Evolutionary conservation across 148 eudicot species (phyloP), one percentile per base, ranked within the genome.

Genomic region (Chenopodium formosanum): DNA sequence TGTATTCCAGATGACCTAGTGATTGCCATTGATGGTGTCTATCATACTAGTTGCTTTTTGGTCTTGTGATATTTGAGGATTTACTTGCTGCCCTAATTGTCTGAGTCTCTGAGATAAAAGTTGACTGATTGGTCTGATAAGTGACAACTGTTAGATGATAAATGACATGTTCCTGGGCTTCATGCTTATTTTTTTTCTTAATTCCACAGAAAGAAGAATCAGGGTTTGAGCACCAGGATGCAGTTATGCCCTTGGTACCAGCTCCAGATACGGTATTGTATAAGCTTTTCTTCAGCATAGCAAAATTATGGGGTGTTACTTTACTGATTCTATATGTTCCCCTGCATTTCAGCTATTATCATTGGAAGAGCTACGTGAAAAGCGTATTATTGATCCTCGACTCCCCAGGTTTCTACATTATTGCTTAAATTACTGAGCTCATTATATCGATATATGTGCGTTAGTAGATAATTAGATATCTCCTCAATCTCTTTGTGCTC

Each of bases 171-270:
- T 31, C 52, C 22, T 58, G n/a, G 47, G 29, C 75, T 50, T 77
- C 56, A 46, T 44, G 23, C 76, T 78, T 31, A 74, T n/a, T 68
- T 48, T 82, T 74, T 25, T 70, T 27, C 27, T 74, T 74, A 58
- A 56, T 74, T 77, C 48, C 86, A 76, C 94, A 97, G 99, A 94
- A 92, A 88, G 97, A 91, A 76, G 94, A 92, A 80, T 83, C 81
- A n/a, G 94, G 94, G 29, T 97, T 94, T 88, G 94, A 88, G 75
- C 99, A 97, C 87, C 99, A 97, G 86, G 88, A 82, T 83, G 86
- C 89, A 82, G 74, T 80, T 70, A 92, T 94, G 93, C 99, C 99
- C 32, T 68, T 82, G 44, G 97, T 93, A 68, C 94, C 97, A 76
- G 74, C 87, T 84, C 99, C 99, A 48, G 95, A 91, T 78, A 80